Conservation (phyloP, 2,329 filamentous ascomycete genomes). For the Aspergillus hiratsukae region DNA sequence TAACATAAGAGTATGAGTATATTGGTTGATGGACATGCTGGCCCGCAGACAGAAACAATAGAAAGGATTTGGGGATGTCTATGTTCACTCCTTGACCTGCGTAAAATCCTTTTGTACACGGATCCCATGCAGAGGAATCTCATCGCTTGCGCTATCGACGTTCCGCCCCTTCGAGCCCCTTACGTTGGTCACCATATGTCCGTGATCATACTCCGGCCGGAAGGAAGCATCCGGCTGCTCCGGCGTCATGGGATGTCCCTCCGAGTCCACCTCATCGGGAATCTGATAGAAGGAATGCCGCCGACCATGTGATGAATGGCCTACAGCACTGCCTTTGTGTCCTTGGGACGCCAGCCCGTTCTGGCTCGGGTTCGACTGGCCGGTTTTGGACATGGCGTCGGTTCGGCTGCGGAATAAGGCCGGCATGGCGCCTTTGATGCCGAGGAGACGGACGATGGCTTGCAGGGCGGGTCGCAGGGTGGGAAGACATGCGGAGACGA, state of each 20-base stretch:
- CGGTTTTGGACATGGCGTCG: conserved; percentile 3
- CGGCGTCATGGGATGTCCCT: not conserved
- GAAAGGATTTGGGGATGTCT: too few relatives aligned
- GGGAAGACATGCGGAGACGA: conserved; percentile 25
- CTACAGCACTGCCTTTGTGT: not conserved
- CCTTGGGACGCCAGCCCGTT: not conserved
- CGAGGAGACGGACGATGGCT: conserved; percentile 14
- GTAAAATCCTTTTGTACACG: conserved; percentile 17
- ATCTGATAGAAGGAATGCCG: conserved; percentile 16
- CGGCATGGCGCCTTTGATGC: conserved; percentile 11
- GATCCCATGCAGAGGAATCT: conserved; percentile 19
- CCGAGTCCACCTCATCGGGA: conserved; percentile 10
- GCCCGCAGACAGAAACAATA: too few relatives aligned
- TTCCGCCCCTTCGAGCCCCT: not conserved
- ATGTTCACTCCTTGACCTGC: conserved; percentile 3
- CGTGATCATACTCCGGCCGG: conserved; percentile 16
- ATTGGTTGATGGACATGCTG: too few relatives aligned
- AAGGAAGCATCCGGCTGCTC: conserved; percentile 8
- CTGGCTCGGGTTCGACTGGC: conserved; percentile 1
- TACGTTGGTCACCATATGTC: conserved; percentile 16
- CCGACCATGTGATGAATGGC: conserved; percentile 1
- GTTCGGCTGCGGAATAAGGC: conserved; percentile 11
- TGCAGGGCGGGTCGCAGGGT: conserved; percentile 23
- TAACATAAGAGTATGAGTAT: too few relatives aligned
- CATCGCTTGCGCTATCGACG: conserved; percentile 12